Percentiles rank a stretch among this genome's conserved stretches.
Conservation (phyloP, 2,329 filamentous ascomycete species). For the Penicillium sp. region DNA sequence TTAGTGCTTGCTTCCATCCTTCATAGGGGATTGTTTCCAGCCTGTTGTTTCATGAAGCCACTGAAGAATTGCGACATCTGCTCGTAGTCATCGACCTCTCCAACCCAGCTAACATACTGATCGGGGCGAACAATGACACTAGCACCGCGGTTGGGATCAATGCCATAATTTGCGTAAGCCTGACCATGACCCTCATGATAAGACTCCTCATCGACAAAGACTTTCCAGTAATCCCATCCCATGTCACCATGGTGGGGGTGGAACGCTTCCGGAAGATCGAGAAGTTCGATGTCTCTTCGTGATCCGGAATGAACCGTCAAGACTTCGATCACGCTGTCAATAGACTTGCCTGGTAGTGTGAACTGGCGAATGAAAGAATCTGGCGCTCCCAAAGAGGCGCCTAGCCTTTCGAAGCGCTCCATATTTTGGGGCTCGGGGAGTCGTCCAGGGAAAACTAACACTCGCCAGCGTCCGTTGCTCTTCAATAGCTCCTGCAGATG, state of each 20-base stretch:
- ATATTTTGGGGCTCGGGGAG: slow-evolving; percentile 46
- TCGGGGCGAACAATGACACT: slow-evolving; percentile 56
- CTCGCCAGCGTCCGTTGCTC: slow-evolving; percentile 37
- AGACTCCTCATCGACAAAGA: slow-evolving; percentile 53
- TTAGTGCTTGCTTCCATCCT: too few species aligned
- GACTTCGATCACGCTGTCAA: slow-evolving; percentile 56
- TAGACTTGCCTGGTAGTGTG: slow-evolving; percentile 36
- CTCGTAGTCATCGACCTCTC: slow-evolving; percentile 20
- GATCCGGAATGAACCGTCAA: slow-evolving; percentile 57
- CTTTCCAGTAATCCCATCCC: slow-evolving; percentile 58
- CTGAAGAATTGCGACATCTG: slow-evolving; percentile 15
- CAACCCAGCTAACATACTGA: slow-evolving; percentile 45
- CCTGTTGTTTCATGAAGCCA: slow-evolving; percentile 11
- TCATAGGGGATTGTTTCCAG: not conserved
- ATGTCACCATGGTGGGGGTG: slow-evolving; percentile 45
- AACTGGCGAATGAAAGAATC: slow-evolving; percentile 45
- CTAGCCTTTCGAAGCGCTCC: slow-evolving; percentile 47
- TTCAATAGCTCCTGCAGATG: slow-evolving; percentile 37
- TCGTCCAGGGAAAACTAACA: slow-evolving; percentile 59
- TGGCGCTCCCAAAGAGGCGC: slow-evolving; percentile 39
- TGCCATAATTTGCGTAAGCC: slow-evolving; percentile 54
- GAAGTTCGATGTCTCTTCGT: slow-evolving; percentile 47
- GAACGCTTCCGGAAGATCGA: slow-evolving; percentile 50
- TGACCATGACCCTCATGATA: slow-evolving; percentile 52
- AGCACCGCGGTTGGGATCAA: slow-evolving; percentile 44